Base-by-base conservation (phyloP, 192 early-diverging fungal genomes). In the Dissophora globulifera region DNA sequence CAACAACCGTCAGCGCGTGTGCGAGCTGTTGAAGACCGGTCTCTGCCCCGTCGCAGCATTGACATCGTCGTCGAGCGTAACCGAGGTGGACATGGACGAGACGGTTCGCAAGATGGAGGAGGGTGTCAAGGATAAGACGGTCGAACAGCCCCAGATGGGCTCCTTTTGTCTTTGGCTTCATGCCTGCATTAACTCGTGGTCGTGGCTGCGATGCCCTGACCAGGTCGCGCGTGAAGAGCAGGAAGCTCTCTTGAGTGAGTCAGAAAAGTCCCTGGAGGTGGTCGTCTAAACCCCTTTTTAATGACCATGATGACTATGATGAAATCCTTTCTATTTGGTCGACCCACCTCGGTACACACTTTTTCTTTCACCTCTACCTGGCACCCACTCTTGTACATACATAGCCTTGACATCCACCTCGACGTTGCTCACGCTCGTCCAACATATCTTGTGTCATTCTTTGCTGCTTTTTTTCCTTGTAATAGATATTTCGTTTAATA, bases 31-130 rank as follows among this genome's bases (percentile, higher is more conserved):
- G 52, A 62, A 51, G 53, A 69, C 52, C 33, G 57, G 57, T 4
- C 15, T 69, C n/a, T 69, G 67, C 50, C 57, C 57, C 1, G 3
- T 42, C 0, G 9, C 50, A 5, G 22, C 56, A 1, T 52, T 15
- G 27, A 20, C 58, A 3, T 26, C 31, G 6, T n/a, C n/a, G n/a
- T n/a, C n/a, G n/a, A n/a, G n/a, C n/a, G n/a, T n/a, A n/a, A n/a
- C n/a, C n/a, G 60, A 23, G 43, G 42, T 45, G 6, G 69, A 71
- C 50, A 53, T 71, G 25, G 57, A 59, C 19, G 58, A 61, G 38
- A 58, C 69, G 1, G 69, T 71, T 1, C 53, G 69, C 20, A 55
- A 71, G 60, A 71, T 71, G 69, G 69, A 71, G 60, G 69, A 71
- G 53, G 69, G 69, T 25, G 69, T 71, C 46, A 56, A 61, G 53